Base-by-base conservation (phyloP, 2,329 filamentous ascomycete genomes). In the Hawksworthiomyces lignivorus region DNA sequence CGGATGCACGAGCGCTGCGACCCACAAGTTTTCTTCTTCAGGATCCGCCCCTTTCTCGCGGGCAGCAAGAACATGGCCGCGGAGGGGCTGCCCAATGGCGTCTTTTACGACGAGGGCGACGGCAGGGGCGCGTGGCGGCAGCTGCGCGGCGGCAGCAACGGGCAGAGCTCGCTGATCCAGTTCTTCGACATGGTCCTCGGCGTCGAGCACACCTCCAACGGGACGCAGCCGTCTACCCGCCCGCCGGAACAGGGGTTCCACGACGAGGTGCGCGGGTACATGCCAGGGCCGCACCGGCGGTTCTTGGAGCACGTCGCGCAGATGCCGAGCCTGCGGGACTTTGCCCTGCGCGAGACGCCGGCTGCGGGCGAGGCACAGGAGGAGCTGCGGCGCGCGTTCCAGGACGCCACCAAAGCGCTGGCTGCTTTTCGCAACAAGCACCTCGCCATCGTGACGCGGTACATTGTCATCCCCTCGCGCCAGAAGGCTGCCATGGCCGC, bases 151-250 rank as follows among this genome's bases (percentile, higher is more conserved):
- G 92, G 90, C 19, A 95, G 88, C 64, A 97, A 97, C 56, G 92
- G 92, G 0, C 92, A 98, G 63, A 94, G 87, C 68, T 95, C 88
- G 41, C 69, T 97, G 44, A 90, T 98, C 44, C 92, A 97, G 54
- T 95, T 97, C 68, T 96, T 97, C 56, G 92, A 98, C 59, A 79
- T 97, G 32, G 80, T 86, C 1, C 76, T 98, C 1, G 88, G 88
- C 24, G 77, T 98, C 37, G 82, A 92, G 56, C 92, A 97, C 61
- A 63, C 1, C 65, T 42, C 44, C 4, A 31, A 28, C 69, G 27
- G 67, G 71, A 17, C 72, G 5, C 64, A 92, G 89, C 55, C 96
- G 96, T n/a, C n/a, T n/a, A n/a, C n/a, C n/a, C n/a, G n/a, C n/a
- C 65, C 97, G 56, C 79, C 84, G 55, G 27, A 51, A 53, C 33